phyloP scores from a whole-genome alignment of 345 rosid genomes.

The Lagerstroemia speciosa region DNA sequence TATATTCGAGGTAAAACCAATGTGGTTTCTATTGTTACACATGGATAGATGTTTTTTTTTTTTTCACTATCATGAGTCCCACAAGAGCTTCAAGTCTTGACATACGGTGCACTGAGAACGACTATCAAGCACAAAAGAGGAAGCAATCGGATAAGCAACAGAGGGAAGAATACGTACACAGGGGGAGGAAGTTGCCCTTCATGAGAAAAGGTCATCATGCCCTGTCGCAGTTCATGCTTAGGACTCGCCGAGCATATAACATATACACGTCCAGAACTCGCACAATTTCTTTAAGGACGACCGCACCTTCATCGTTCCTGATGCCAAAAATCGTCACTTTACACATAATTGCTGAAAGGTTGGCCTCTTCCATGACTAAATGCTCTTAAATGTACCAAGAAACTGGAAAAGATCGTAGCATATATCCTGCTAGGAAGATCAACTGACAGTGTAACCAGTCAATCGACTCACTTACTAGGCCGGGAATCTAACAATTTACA shows the following conservation, averaged over 20 bases:
- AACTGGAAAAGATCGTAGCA: not conserved
- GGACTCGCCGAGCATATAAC: constrained; percentile 67
- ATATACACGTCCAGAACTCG: constrained; percentile 82
- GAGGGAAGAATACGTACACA: constrained; percentile 2
- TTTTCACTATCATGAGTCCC: no score
- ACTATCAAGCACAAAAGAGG: not conserved
- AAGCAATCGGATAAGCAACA: not conserved
- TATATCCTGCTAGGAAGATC: not conserved
- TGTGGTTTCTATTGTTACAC: not conserved
- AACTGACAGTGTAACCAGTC: no score
- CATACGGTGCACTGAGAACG: not conserved
- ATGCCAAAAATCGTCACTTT: not conserved
- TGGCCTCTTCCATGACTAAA: not conserved
- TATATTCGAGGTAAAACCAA: not conserved
- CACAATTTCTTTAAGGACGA: constrained; percentile 96
- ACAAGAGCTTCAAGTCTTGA: no score
- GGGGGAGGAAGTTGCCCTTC: constrained; percentile 18
- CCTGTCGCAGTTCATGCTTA: constrained; percentile 88
- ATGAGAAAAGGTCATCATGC: constrained; percentile 44
- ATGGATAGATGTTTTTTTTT: no score
- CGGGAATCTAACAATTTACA: no score
- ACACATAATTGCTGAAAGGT: not conserved
- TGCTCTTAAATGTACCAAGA: not conserved
- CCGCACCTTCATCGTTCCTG: constrained; percentile 72
- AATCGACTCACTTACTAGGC: no score